A percentile compares a stretch with the other conserved stretches of the same genome.
Conservation (phyloP, 306 rosid genomes). For the Boehmeria nivea region DNA sequence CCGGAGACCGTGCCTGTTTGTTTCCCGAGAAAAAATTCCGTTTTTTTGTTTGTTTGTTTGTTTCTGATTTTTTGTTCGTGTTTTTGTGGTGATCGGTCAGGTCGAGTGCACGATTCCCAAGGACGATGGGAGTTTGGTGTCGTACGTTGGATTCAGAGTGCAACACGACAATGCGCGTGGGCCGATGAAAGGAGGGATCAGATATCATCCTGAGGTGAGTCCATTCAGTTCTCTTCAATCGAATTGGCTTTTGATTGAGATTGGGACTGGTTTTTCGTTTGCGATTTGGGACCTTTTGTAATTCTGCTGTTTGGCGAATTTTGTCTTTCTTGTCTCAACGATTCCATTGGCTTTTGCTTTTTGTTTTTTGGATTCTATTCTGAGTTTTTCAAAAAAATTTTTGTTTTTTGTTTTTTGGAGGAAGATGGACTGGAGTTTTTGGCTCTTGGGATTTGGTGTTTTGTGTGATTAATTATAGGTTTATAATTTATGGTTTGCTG, state of each 20-base stretch:
- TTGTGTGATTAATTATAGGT: not conserved
- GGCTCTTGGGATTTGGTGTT: not conserved
- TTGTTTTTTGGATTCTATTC: no score
- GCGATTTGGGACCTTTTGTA: no score
- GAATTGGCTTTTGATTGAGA: not conserved
- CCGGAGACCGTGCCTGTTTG: constrained; percentile 10
- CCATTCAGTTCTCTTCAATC: not conserved
- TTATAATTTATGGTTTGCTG: not conserved
- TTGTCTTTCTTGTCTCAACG: no score
- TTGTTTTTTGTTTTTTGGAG: constrained; percentile 1
- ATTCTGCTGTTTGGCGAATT: not conserved
- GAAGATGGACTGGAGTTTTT: not conserved
- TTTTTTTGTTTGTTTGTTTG: not conserved
- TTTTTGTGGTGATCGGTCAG: constrained; percentile 15
- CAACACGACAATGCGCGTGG: constrained; percentile 78
- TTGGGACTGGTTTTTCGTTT: not conserved
- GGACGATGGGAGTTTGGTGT: constrained; percentile 59
- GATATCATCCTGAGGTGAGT: constrained; percentile 62
- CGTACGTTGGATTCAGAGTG: constrained; percentile 55
- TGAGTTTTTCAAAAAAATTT: no score
- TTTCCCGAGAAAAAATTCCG: not conserved
- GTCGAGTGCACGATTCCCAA: constrained; percentile 75
- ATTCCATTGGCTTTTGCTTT: no score
- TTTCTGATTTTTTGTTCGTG: not conserved
- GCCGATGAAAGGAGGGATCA: constrained; percentile 72